Evolutionary conservation across 371 early-diverging fungal species (phyloP).

Genomic region (Rhizopus delemar): DNA sequence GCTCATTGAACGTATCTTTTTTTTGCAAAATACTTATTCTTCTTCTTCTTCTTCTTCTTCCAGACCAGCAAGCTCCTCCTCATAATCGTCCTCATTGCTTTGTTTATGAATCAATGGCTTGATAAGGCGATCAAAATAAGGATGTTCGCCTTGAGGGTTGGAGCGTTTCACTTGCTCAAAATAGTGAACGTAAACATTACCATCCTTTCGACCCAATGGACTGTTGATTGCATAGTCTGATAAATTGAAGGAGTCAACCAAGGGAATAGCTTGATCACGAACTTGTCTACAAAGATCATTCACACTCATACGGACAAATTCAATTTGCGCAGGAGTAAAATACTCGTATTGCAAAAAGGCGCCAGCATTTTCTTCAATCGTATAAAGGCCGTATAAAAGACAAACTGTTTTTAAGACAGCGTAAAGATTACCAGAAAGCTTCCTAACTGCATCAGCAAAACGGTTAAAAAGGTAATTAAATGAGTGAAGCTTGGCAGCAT

Average conservation of each 20-base stretch:
- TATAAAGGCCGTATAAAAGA: constrained; percentile 79
- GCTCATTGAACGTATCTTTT: too few relatives aligned
- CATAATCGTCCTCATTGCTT: constrained; percentile 58
- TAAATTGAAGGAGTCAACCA: constrained; percentile 88
- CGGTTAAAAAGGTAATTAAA: constrained; percentile 85
- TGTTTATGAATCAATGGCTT: constrained; percentile 78
- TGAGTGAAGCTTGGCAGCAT: constrained; percentile 86
- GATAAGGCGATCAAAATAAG: constrained; percentile 81
- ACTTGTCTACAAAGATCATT: constrained; percentile 69
- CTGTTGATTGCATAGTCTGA: constrained; percentile 88
- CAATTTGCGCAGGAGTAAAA: constrained; percentile 74
- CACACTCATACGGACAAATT: constrained; percentile 63
- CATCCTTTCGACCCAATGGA: constrained; percentile 86
- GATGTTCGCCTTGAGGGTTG: constrained; percentile 75
- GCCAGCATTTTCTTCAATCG: constrained; percentile 80
- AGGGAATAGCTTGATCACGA: constrained; percentile 79
- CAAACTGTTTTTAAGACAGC: constrained; percentile 68
- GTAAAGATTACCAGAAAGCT: constrained; percentile 48
- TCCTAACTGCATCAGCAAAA: constrained; percentile 74
- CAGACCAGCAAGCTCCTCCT: constrained; percentile 39
- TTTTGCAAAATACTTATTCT: neutral
- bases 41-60: constrained; percentile 44
- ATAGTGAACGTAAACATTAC: constrained; percentile 87
- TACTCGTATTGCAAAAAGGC: constrained; percentile 86
- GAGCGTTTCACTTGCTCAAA: constrained; percentile 78